Evolutionary conservation across 2,329 filamentous ascomycete genomes (phyloP).

Genomic region (Ophiostoma sp.): DNA sequence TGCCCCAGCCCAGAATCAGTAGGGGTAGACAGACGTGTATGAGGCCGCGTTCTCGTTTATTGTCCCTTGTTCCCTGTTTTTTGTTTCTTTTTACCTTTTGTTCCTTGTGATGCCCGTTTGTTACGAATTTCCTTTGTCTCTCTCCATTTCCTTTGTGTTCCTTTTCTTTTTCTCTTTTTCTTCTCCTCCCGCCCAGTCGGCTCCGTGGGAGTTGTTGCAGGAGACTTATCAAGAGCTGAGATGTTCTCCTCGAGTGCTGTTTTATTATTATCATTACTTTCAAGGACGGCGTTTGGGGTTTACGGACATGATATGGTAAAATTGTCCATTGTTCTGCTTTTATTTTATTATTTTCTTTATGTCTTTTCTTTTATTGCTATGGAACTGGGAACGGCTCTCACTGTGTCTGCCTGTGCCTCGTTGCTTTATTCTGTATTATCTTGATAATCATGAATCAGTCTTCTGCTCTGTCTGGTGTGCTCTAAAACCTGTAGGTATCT

Average conservation of each 20-base stretch:
- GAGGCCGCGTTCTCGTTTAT: neutral
- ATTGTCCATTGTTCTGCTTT: neutral
- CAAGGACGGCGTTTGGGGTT: neutral
- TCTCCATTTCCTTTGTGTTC: neutral
- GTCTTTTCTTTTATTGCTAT: neutral
- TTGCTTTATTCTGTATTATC: neutral
- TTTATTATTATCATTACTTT: neutral
- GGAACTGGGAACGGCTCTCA: neutral
- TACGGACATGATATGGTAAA: neutral
- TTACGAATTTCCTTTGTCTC: slow-evolving; percentile 9
- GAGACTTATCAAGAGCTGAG: slow-evolving; percentile 55
- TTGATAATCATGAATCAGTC: neutral
- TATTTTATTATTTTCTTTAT: neutral
- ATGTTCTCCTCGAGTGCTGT: slow-evolving; percentile 39
- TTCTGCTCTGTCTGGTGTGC: neutral
- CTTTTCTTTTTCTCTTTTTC: neutral
- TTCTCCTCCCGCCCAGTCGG: neutral
- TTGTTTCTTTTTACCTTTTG: too few relatives aligned
- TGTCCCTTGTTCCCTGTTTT: neutral
- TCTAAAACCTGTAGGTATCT: neutral
- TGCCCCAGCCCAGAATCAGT: neutral
- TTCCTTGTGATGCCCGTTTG: neutral
- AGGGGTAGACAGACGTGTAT: neutral
- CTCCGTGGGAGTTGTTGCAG: slow-evolving; percentile 17
- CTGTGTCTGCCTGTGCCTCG: neutral